These are phyloP conservation scores for Mortierella sp. DNA, from an alignment of 371 early-diverging fungal species.

Conservation along the genomic window DNA sequence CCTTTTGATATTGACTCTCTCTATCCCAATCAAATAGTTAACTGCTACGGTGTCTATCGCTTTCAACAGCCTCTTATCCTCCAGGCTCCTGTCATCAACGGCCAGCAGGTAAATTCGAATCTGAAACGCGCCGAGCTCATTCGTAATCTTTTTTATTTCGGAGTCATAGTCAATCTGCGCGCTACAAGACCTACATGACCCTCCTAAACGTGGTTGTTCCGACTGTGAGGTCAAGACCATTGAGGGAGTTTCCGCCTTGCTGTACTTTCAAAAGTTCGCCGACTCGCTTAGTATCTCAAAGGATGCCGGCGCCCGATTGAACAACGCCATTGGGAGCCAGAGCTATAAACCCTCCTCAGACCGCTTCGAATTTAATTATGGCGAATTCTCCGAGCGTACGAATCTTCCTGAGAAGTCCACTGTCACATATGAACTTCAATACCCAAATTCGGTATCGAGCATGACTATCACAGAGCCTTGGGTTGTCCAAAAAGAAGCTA, in stretches of 20 bases:
- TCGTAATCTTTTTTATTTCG: neutral
- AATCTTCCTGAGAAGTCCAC: slow-evolving; percentile 16
- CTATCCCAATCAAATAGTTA: slow-evolving; percentile 2
- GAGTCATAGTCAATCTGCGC: neutral
- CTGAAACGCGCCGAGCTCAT: neutral
- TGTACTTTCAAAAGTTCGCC: slow-evolving; percentile 18
- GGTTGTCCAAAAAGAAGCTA: neutral
- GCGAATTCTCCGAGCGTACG: slow-evolving; percentile 20
- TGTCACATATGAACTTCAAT: slow-evolving; percentile 25
- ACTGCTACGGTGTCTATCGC: slow-evolving; percentile 14
- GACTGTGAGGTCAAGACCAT: slow-evolving; percentile 34
- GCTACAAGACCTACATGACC: neutral
- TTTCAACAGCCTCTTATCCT: slow-evolving; percentile 19
- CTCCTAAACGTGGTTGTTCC: neutral
- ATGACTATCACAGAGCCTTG: neutral
- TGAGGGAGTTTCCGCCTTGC: slow-evolving; percentile 14
- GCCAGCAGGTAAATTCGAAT: slow-evolving; percentile 25
- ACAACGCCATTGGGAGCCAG: slow-evolving; percentile 16
- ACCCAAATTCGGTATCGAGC: neutral
- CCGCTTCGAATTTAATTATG: neutral
- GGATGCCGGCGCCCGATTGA: slow-evolving; percentile 27
- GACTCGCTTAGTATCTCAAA: slow-evolving; percentile 25
- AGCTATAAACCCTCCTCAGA: neutral
- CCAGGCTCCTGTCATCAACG: slow-evolving; percentile 31
- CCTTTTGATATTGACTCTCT: neutral